phyloP scores from a whole-genome alignment of 805 yeast species.

The Suhomyces canberraensis region DNA sequence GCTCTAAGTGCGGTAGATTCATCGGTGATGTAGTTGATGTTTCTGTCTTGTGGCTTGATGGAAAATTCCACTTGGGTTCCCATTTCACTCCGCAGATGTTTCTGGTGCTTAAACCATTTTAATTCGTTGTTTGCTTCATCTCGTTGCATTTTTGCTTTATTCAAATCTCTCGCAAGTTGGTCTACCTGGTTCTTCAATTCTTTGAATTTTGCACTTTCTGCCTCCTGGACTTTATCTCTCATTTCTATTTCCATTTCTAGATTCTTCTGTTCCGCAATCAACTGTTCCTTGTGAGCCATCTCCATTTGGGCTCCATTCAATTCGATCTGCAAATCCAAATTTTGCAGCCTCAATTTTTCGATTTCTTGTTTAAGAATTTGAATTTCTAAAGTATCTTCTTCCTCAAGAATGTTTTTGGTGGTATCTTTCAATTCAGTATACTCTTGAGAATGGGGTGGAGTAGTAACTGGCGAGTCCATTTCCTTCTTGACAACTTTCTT shows the following conservation, averaged over 20 bases:
- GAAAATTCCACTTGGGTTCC: conserved; percentile 1
- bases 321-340: conserved; percentile 16
- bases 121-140: conserved; percentile 4
- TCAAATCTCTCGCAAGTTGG: conserved; percentile 9
- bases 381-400: conserved; percentile 1
- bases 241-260: conserved; percentile 2
- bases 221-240: neutral
- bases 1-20: neutral
- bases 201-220: neutral
- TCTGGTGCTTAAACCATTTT: neutral
- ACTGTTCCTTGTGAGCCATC: neutral
- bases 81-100: neutral
- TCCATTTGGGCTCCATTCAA: conserved; percentile 6
- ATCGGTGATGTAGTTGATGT: too few species aligned
- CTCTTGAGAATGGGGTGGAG: conserved; percentile 34
- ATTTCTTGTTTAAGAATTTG: conserved; percentile 6
- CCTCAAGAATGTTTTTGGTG: neutral
- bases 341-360: conserved; percentile 13
- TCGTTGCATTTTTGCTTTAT: conserved; percentile 4
- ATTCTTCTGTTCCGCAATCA: neutral
- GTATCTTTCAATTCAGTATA: neutral
- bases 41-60: neutral
- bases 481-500: neutral
- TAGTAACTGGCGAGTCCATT: conserved; percentile 26
- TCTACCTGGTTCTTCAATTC: conserved; percentile 8